phyloP scores from a whole-genome alignment of 345 rosid genomes.

The Eucalyptus microcorys region DNA sequence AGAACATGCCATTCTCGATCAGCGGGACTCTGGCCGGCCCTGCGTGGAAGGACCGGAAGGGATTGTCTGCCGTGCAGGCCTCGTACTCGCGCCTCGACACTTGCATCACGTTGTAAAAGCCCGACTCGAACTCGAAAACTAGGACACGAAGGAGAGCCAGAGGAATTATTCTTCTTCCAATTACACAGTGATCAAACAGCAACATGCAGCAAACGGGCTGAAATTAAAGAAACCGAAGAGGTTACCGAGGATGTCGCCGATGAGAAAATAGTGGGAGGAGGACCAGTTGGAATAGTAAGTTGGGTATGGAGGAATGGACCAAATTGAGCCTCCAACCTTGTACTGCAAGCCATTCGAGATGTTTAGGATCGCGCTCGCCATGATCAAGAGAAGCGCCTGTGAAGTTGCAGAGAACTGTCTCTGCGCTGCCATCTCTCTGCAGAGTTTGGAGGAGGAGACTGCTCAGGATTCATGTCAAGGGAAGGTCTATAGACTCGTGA shows the following conservation, averaged over 20 bases:
- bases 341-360: not conserved
- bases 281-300: slow-evolving; percentile 26
- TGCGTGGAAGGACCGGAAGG: slow-evolving; percentile 1
- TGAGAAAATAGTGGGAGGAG: slow-evolving; percentile 6
- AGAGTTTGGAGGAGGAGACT: not conserved
- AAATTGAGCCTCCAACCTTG: slow-evolving; percentile 17
- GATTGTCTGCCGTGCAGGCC: slow-evolving; percentile 6
- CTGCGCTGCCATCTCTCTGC: not conserved
- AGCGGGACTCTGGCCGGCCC: slow-evolving; percentile 13
- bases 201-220: not conserved
- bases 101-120: slow-evolving; percentile 21
- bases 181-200: not conserved
- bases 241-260: slow-evolving; percentile 10
- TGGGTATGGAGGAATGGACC: slow-evolving; percentile 27
- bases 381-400: not conserved
- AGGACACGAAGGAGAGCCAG: not conserved
- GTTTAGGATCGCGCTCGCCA: not conserved
- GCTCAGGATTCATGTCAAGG: not conserved
- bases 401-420: not conserved
- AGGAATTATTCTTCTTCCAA: not conserved
- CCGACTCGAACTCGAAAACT: slow-evolving; percentile 22
- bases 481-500: not conserved
- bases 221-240: not conserved
- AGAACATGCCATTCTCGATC: slow-evolving; percentile 7
- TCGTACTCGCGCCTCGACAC: slow-evolving; percentile 18